Evolutionary conservation across 257 asterid genomes (phyloP), one percentile per base, ranked within the genome.

Genomic region (Solanum megistacrolobum): DNA sequence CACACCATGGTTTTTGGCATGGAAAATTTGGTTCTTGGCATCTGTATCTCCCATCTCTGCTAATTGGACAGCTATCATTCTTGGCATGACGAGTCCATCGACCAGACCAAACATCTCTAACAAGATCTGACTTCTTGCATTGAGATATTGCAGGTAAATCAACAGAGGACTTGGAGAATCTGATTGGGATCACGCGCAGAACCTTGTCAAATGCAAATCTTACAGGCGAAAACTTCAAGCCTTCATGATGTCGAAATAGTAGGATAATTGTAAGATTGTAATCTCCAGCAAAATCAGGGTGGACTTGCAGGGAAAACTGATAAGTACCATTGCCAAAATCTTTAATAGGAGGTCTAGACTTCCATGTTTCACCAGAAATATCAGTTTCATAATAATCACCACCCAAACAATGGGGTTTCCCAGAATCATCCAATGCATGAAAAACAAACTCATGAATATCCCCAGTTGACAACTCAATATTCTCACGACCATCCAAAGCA

Each of bases 301-400:
- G 99, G 39, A 97, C 91, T 92, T 97, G 99, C 38, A 97, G 94
- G 86, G 92, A 88, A 88, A 97, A 92, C 14, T 89, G 87, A 89
- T 96, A 96, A n/a, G 92, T 93, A 1, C 99, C 99, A 90, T 97
- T 97, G 60, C 98, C 93, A 3, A 90, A 36, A 72, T 97, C 99
- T 86, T 87, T 91, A 76, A 97, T 36, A 6, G 99, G 98, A 84
- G 99, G 99, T 90, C 98, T 90, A 21, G 99, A 83, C 58, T 96
- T 97, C 99, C 99, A 97, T 1, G 82, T 88, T 29, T 93, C 98
- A 52, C 99, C 93, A 0, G 99, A 92, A 23, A 97, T 92, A 92
- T 97, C 98, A 21, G 91, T 94, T 88, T 97, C 99, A 87, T 94
- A 94, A 87, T 96, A 96, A 86, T 97, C 99, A 32, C 99, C 99